Evolutionary conservation across 169 alveolate genomes (phyloP), one percentile per base, ranked within the genome.

Genomic region (Plasmodium malariae): DNA sequence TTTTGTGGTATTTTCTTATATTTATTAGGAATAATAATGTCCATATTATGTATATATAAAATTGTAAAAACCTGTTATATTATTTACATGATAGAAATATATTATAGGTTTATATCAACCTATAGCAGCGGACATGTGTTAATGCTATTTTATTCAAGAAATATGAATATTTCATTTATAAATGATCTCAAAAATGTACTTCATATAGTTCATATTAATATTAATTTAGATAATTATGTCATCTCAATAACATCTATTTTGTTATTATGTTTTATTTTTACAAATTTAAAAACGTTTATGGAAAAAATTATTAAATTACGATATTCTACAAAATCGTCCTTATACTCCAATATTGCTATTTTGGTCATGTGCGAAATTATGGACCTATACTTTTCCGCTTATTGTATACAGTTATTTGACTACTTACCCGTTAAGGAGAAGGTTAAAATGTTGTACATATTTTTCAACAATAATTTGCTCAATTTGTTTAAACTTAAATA

Each of bases 241-340:
- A 49, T 76, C 3, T 76, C 89, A 3, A 76, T 76, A 7, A 76
- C 89, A 3, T 76, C 89, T 6, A 30, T 76, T 19, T 45, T 76
- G 17, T 48, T 76, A 43, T 63, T 76, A 62, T 76, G 89, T 51
- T 76, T 76, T 17, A 76, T 76, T 17, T 76, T 76, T 63, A 21
- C 89, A n/a, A 76, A 76, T 76, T 28, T 76, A 30, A 76, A 76
- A 76, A 62, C 78, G 17, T 76, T 76, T 62, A 76, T 76, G 89
- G 89, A 76, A 51, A 76, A 68, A 63, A 76, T 76, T n/a, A 76
- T 76, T 26, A 76, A 76, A 43, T 28, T 76, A 36, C 40, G 78
- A 45, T 76, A 76, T 37, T 60, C 89, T 5, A 54, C 89, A 7
- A 76, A 76, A 19, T 76, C 89, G 5, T 76, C 89, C 37, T 40